A percentile compares a stretch with the other conserved stretches of the same genome.
Conservation (phyloP, 441 rosid species). For the Arabidopsis lyrata region DNA sequence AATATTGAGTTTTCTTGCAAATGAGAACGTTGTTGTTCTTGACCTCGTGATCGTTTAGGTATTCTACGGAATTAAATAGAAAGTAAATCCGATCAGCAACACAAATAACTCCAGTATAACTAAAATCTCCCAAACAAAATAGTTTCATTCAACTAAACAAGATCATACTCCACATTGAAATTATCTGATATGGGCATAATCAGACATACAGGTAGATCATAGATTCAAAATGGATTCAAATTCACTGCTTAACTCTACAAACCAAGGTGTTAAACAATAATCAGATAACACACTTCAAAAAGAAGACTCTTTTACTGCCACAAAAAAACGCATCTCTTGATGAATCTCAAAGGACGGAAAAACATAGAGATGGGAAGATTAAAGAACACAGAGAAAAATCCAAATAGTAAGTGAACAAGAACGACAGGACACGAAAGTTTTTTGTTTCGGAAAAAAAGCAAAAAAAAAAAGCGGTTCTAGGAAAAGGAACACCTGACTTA, state of each 20-base stretch:
- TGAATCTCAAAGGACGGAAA: conserved; percentile 35
- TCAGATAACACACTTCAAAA: conserved; percentile 19
- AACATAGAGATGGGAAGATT: conserved; percentile 1
- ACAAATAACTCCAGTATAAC: not conserved
- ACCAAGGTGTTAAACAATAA: conserved; percentile 19
- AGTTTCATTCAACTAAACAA: conserved; percentile 8
- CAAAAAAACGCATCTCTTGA: conserved; percentile 30
- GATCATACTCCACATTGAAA: not conserved
- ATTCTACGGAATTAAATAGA: not conserved
- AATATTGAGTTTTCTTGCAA: conserved; percentile 22
- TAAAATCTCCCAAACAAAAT: conserved; percentile 8
- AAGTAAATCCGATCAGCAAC: conserved; percentile 14
- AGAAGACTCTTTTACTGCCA: conserved; percentile 17
- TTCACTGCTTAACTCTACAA: conserved; percentile 8
- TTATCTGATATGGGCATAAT: not conserved
- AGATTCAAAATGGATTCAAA: not conserved
- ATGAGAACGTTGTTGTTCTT: not conserved
- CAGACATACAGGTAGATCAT: not conserved
- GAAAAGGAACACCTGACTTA: conserved; percentile 25
- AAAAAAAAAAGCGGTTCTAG: not conserved
- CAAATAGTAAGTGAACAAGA: conserved; percentile 38
- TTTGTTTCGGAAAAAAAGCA: not conserved
- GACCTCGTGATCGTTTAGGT: conserved; percentile 4
- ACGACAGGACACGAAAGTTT: conserved; percentile 34
- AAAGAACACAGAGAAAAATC: conserved; percentile 22